A percentile compares a stretch with the other conserved stretches of the same genome.
phyloP scores from a whole-genome alignment of 352 stramenopile genomes.

The Pythium folliculosum region DNA sequence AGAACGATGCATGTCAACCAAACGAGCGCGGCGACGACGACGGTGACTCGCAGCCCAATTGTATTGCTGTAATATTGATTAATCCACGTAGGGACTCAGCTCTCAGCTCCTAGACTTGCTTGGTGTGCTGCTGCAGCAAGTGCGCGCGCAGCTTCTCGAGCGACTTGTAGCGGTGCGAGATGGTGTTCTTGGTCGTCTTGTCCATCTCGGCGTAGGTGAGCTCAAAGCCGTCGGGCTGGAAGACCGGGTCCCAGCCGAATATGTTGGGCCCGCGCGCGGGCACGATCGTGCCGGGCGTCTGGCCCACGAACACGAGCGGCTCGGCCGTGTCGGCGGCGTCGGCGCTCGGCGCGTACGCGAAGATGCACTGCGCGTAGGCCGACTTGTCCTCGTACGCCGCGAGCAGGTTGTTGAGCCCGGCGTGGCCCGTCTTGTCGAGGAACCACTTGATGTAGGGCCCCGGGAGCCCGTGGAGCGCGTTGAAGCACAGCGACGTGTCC shows the following conservation, averaged over 20 bases:
- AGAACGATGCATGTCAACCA: slow-evolving; percentile 13
- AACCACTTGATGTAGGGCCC: slow-evolving; percentile 99
- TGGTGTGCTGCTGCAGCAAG: slow-evolving; percentile 14
- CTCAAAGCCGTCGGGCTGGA: slow-evolving; percentile 83
- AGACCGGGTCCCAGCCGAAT: slow-evolving; percentile 93
- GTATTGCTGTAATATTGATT: slow-evolving; percentile 33
- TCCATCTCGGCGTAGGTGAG: slow-evolving; percentile 92
- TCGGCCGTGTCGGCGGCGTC: slow-evolving; percentile 43
- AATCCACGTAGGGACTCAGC: slow-evolving; percentile 5
- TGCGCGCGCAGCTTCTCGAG: slow-evolving; percentile 58
- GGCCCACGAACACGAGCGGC: slow-evolving; percentile 93
- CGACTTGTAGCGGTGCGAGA: slow-evolving; percentile 89
- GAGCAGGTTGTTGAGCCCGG: slow-evolving; percentile 94
- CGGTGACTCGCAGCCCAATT: slow-evolving; percentile 17
- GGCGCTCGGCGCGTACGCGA: slow-evolving; percentile 84
- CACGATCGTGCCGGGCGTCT: slow-evolving; percentile 93
- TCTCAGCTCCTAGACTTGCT: not conserved
- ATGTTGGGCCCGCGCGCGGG: slow-evolving; percentile 78
- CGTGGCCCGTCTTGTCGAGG: slow-evolving; percentile 94
- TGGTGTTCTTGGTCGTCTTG: slow-evolving; percentile 88
- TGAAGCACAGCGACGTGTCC: slow-evolving; percentile 97
- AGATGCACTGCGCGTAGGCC: slow-evolving; percentile 96
- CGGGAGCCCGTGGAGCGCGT: slow-evolving; percentile 92
- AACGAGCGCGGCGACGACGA: slow-evolving; percentile 8
- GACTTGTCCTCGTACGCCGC: slow-evolving; percentile 94